Base-by-base conservation (phyloP, 495 filamentous ascomycete genomes). In the Trichoderma virens region DNA sequence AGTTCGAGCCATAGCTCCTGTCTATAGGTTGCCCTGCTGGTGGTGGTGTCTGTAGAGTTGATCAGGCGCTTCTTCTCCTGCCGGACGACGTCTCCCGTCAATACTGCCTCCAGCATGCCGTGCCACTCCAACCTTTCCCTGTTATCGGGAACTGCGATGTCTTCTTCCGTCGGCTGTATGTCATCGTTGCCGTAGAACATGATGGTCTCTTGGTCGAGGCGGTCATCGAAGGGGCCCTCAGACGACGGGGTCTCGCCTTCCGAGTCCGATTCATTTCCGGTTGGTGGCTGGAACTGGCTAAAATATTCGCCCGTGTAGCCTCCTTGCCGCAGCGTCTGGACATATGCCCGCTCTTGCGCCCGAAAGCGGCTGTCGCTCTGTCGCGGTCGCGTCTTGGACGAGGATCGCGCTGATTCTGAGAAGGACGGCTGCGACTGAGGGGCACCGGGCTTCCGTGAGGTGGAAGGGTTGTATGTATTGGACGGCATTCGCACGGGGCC, bases 51-150 rank as follows among this genome's bases (percentile, higher is more conserved):
- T 8, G 85, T 81, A 27, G 89, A 85, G 20, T 92, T 94, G 69
- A 93, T 91, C 67, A 98, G 76, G 34, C 94, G 85, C 71, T 96
- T 94, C 78, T 98, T 98, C 78, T 98, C 94, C 74, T 98, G 94
- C 67, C 90, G 90, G 27, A 98, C 93, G 13, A 98, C 95, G 73
- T 98, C 94, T 61, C 94, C 94, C 39, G 93, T 98, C 67, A 98
- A 76, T 3, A 98, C 94, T 1, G 91, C 93, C 31, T 93, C 91
- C 43, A 98, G 79, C 94, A 98, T 98, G 5, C 90, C 89, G 76
- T 98, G 93, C 94, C 94, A 98, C 75, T 98, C 95, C 31, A 98
- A 78, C 41, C 94, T 81, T 74, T 98, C 94, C 62, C 94, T 85
- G 70, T 94, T 98, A 67, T 85, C 86, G 1, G 90, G 89, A 67